Evolutionary conservation across 108 stramenopile species (phyloP).

Genomic region (Fragilaria crotonensis): DNA sequence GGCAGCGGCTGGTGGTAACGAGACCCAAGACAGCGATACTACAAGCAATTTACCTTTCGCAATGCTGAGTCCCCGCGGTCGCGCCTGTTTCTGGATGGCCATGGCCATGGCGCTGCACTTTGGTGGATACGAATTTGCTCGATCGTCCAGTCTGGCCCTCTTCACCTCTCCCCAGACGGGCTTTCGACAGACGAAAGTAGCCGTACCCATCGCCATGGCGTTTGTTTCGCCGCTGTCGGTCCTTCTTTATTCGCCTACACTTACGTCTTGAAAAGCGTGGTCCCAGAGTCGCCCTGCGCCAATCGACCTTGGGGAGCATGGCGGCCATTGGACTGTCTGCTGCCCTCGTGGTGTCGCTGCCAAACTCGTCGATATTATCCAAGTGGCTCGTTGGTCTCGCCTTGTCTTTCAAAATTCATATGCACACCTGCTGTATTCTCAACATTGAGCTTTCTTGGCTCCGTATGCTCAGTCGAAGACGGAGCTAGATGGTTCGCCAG

Average conservation of each 20-base stretch:
- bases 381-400: slow-evolving; percentile 15
- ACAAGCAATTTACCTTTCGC: too few relatives aligned
- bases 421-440: slow-evolving; percentile 68
- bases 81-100: slow-evolving; percentile 41
- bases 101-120: slow-evolving; percentile 70
- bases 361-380: not conserved
- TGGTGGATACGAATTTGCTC: slow-evolving; percentile 75
- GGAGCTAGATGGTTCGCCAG: slow-evolving; percentile 63
- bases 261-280: slow-evolving; percentile 43
- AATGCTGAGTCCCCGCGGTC: slow-evolving; percentile 14
- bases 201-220: slow-evolving; percentile 76
- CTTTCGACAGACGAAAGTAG: slow-evolving; percentile 49
- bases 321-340: slow-evolving; percentile 18
- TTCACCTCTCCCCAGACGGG: slow-evolving; percentile 71
- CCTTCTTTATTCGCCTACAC: slow-evolving; percentile 56
- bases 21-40: too few relatives aligned
- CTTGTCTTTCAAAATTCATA: slow-evolving; percentile 87
- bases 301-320: slow-evolving; percentile 42
- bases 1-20: too few relatives aligned
- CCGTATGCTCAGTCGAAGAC: slow-evolving; percentile 63
- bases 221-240: slow-evolving; percentile 65
- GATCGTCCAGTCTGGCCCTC: slow-evolving; percentile 58
- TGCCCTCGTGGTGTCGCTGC: not conserved
- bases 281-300: slow-evolving; percentile 52
- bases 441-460: slow-evolving; percentile 78